These are phyloP conservation scores for Metschnikowia sp. DNA, from an alignment of 805 yeast species.

Conservation along the genomic window DNA sequence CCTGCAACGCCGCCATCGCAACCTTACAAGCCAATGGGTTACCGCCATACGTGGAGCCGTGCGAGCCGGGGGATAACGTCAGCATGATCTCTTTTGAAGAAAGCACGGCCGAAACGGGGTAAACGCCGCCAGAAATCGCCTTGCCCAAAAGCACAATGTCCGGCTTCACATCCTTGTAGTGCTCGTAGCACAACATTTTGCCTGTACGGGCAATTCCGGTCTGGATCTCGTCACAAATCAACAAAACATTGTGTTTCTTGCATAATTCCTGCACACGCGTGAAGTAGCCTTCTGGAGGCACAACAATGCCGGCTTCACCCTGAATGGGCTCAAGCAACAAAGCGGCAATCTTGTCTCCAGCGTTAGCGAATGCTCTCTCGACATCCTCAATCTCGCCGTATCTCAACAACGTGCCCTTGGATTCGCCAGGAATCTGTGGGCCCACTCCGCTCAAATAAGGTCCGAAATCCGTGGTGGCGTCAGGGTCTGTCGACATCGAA, in stretches of 20 bases:
- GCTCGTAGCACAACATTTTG: conserved; percentile 87
- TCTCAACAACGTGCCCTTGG: conserved; percentile 57
- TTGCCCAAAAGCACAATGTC: conserved; percentile 89
- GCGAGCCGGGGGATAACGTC: conserved; percentile 89
- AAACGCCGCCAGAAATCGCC: conserved; percentile 92
- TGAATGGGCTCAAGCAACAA: conserved; percentile 92
- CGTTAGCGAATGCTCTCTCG: conserved; percentile 71
- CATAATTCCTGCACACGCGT: conserved; percentile 69
- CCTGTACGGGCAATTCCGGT: conserved; percentile 98
- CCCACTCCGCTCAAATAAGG: conserved; percentile 85
- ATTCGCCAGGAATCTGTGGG: conserved; percentile 76
- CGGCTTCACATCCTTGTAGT: conserved; percentile 73
- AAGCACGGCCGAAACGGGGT: conserved; percentile 88
- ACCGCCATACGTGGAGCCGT: conserved; percentile 98
- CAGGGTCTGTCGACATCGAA: conserved; percentile 95
- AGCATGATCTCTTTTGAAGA: conserved; percentile 89
- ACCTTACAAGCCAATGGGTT: conserved; percentile 92
- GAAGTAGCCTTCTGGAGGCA: conserved; percentile 82
- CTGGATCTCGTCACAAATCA: conserved; percentile 96
- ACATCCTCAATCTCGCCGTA: conserved; percentile 86
- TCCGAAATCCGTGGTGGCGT: conserved; percentile 83
- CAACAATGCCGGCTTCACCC: conserved; percentile 98
- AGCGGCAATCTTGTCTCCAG: conserved; percentile 90
- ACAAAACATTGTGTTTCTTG: conserved; percentile 76
- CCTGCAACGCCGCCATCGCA: conserved; percentile 89